A percentile compares a stretch with the other conserved stretches of the same genome.
Evolutionary conservation across 352 stramenopile genomes (phyloP).

Genomic region (Pythium oligandrum): DNA sequence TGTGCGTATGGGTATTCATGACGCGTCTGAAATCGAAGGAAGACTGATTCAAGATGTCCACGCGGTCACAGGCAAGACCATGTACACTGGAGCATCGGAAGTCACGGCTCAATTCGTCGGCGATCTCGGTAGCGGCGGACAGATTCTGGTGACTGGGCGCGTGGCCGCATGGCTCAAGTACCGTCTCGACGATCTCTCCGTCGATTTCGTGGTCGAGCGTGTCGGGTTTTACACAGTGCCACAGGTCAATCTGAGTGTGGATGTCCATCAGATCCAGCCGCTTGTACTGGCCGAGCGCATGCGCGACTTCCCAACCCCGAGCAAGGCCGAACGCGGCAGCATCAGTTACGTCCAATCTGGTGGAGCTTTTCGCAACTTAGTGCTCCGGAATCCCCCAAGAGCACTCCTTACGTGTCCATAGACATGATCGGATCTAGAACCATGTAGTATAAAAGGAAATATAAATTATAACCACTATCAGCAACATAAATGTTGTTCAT

Average conservation of each 20-base stretch:
- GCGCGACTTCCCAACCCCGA: too few species aligned
- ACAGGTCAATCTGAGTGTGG: constrained; percentile 32
- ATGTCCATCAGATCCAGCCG: constrained; percentile 44
- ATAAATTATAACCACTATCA: too few species aligned
- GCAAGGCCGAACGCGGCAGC: too few species aligned
- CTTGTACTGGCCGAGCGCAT: constrained; percentile 6
- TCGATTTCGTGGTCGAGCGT: constrained; percentile 21
- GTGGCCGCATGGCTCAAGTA: constrained; percentile 24
- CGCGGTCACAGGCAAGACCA: constrained; percentile 17
- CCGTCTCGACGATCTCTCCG: constrained; percentile 12
- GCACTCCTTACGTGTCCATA: too few species aligned
- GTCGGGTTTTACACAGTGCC: constrained; percentile 30
- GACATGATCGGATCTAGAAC: too few species aligned
- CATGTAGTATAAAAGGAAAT: too few species aligned
- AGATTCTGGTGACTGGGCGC: constrained; percentile 23
- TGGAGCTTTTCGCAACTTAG: too few species aligned
- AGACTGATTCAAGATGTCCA: constrained; percentile 17
- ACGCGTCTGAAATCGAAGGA: constrained; percentile 3
- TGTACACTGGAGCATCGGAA: constrained; percentile 17
- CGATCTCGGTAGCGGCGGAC: constrained; percentile 21
- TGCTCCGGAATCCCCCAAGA: too few species aligned
- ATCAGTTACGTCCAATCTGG: too few species aligned
- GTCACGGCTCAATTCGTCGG: constrained; percentile 20
- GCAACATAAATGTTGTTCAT: too few species aligned
- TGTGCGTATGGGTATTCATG: constrained; percentile 32